Base-by-base conservation (phyloP, 495 filamentous ascomycete species). In the Penicillium subrubescens region DNA sequence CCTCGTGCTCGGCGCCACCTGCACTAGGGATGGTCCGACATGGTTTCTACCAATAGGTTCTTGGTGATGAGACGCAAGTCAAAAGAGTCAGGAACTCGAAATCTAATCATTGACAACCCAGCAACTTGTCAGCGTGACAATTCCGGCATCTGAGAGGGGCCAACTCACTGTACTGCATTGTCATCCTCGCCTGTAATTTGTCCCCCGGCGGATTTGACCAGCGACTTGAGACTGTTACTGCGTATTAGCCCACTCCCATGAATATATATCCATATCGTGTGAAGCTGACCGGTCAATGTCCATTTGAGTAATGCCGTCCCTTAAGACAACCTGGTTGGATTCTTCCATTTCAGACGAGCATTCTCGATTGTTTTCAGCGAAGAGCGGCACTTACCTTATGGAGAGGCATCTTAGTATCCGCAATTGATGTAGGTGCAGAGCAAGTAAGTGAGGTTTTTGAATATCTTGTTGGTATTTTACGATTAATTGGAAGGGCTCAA, bases 21-120 rank as follows among this genome's bases (percentile, higher is more conserved):
- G 25, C 25, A 27, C 27, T 55, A 64, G 15, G 62, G 62, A 54
- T 64, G 56, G 23, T 64, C 62, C 34, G 62, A 53, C 23, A 60
- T 55, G 6, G 62, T 64, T 48, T 60, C 62, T 11, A 43, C 17
- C 15, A 46, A 44, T 44, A 59, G 27, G 21, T 64, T 59, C 56
- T 60, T 59, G 21, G 56, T 64, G 44, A 64, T 64, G 21, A 64
- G 56, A 34, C 60, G 56, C 10, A 64, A 48, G 37, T 60, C 48
- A 17, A 64, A 64, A 2, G 14, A 34, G 37, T 64, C 62, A 25
- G 56, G 56, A 10, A 64, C 62, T 17, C 37, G 46, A 50, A 59
- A 64, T 35, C 62, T 64, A 46, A 8, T 27, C 3, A 17, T 25
- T 33, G 17, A n/a, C 31, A 21, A 56, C 17, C 29, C 11, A 33